Base-by-base conservation (phyloP, 129 eudicot genomes). In the Artemisia tridentata region DNA sequence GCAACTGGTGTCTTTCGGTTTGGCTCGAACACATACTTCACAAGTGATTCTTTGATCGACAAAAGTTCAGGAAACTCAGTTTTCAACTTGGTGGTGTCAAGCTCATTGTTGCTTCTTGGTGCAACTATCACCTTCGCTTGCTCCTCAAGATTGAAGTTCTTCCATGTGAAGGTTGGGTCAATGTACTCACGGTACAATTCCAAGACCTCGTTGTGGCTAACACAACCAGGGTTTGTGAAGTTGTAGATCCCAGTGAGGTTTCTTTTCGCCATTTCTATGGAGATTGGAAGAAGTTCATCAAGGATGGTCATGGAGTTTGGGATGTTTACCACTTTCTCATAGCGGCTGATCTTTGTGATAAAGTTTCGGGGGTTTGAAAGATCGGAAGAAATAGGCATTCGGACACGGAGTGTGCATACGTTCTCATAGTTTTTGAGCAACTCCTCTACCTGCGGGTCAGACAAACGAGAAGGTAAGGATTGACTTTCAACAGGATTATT, bases 141-240 rank as follows among this genome's bases (percentile, higher is more conserved):
- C 80, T 87, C 95, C 80, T 87, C 95, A 8, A 87, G 87, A 43
- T 74, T 87, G 60, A 87, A 87, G 76, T 87, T 87, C 75, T 78
- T 84, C 87, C 88, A 87, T 13, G 87, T 73, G 78, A 75, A 87
- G 49, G 46, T 81, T 18, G 90, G 86, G 79, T 87, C 84, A 14
- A 87, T 82, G 53, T 87, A 87, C 59, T 87, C 90, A 5, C 79
- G 78, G 67, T 87, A 87, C 95, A 87, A 71, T 79, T 87, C 95
- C 56, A 87, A 64, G 31, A 87, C 86, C 84, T 87, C 95, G 7
- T 87, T 87, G 70, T 87, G 95, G 82, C 95, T 87, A 56, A 84
- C 95, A 20, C 85, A 88, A 34, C 95, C 95, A 6, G 95, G 95
- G 59, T 87, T 87, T 2, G 95, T 87, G 87, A 87, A 87, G 85